Base-by-base conservation (phyloP, 495 filamentous ascomycete species). In the Talaromyces trachyspermus region DNA sequence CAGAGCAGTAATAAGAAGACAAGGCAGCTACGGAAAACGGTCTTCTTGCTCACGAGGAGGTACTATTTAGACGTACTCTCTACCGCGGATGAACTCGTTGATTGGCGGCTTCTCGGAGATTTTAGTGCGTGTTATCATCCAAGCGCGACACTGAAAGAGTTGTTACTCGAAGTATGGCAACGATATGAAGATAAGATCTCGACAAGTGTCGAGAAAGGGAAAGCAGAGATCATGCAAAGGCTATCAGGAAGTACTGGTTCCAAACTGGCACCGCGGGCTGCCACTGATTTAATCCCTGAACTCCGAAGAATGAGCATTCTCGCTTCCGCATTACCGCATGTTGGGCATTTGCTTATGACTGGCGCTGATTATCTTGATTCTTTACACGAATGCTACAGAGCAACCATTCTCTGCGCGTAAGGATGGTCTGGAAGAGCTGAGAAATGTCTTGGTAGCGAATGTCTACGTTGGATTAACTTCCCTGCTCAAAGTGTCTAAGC, bases 281-380 rank as follows among this genome's bases (percentile, higher is more conserved):
- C 48, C 22, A 42, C 60, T 61, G 57, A 47, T n/a, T 32, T 59
- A 5, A 47, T 64, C 17, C 39, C 51, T 15, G 62, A 73, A 36
- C 53, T 70, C 39, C 64, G 70, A 47, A 46, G 63, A 8, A 46
- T 73, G 48, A 73, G 68, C 5, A 58, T 73, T 35, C 50, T 73
- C 35, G 54, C 60, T 5, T 71, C 66, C 6, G 54, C 52, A 6
- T 51, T 69, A 22, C 62, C 61, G 23, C 53, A 51, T 26, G 58
- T 51, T 56, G 71, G 72, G 29, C 66, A 72, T 32, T 80, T 83
- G 54, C 80, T 95, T 39, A 74, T 94, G 60, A 81, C 81, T 1
- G 89, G 89, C 14, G 86, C 86, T 39, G 89, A 95, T 60, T 89
- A 89, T 54, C 57, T 95, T 10, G 89, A 95, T 56, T 80, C 83